phyloP scores from a whole-genome alignment of 306 rosid genomes.

The Quercus aquifolioides region DNA sequence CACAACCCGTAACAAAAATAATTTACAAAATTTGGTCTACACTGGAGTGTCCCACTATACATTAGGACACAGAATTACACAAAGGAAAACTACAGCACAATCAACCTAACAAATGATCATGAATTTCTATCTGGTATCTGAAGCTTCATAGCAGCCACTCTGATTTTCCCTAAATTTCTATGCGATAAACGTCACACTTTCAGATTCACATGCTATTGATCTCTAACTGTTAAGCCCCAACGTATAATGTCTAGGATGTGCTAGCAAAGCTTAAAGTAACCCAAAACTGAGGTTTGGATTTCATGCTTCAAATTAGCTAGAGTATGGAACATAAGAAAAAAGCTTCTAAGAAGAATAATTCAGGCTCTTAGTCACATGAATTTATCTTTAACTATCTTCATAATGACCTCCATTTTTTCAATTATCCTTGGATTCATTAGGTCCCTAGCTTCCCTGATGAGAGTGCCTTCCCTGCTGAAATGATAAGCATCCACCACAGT shows the following conservation, averaged over 20 bases:
- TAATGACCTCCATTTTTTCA: constrained; percentile 66
- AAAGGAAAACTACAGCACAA: background rate
- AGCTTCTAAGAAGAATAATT: background rate
- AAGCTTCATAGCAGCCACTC: background rate
- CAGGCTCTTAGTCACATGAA: constrained; percentile 53
- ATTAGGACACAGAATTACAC: background rate
- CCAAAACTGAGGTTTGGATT: background rate
- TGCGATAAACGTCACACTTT: background rate
- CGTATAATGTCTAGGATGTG: background rate
- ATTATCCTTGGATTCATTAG: constrained; percentile 79
- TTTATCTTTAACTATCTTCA: constrained; percentile 54
- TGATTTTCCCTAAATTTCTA: background rate
- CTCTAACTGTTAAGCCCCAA: background rate
- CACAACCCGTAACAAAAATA: background rate
- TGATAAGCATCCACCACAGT: constrained; percentile 73
- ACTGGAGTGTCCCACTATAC: background rate
- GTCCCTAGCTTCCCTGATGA: constrained; percentile 85
- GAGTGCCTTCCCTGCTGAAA: constrained; percentile 76
- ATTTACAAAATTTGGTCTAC: background rate
- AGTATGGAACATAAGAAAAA: background rate
- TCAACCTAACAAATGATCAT: background rate
- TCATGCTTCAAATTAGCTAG: background rate
- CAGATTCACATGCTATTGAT: background rate
- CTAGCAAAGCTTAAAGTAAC: background rate
- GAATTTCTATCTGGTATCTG: background rate